Base-by-base conservation (phyloP, 805 yeast genomes). In the Teunomyces aglyptinius region DNA sequence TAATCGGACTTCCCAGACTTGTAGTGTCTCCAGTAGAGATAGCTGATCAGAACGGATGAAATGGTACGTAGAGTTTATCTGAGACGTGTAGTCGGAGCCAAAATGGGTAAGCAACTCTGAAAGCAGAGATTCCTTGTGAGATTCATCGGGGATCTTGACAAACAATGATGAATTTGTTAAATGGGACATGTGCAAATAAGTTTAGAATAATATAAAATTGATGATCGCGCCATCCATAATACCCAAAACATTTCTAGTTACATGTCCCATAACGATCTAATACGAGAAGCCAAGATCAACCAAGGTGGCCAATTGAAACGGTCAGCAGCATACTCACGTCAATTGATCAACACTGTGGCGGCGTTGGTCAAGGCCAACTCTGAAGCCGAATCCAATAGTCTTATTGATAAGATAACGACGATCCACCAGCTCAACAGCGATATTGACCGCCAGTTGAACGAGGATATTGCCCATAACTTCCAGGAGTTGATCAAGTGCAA, bases 1-100 rank as follows among this genome's bases (percentile, higher is more conserved):
- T 18, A 72, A 53, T n/a, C 77, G 54, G 6, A 67, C 59, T 40
- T 68, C 70, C 76, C 76, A 72, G 18, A 70, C 29, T 34, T 50
- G 52, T 13, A 64, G 40, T 11, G 48, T 50, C 12, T 58, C 56
- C 16, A 38, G 29, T 19, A 38, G 19, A 1, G 50, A 31, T 13
- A 49, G 43, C 12, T 20, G n/a, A 42, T 45, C 29, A 19, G 12
- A 35, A 38, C 50, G 38, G 13, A 61, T 39, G 8, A 61, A 28
- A 38, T 46, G 42, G 41, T 54, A 55, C 10, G 58, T 50, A 18
- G 48, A 29, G 34, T 53, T 54, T 7, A 56, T 54, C 19, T 54
- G 27, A 12, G 41, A 43, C 5, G 10, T 16, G 43, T 52, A 52
- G 19, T 38, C 33, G 11, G 43, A 12, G 6, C 20, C 29, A 19